phyloP scores from a whole-genome alignment of 768 basidiomycete genomes.

The Boletus edulis region DNA sequence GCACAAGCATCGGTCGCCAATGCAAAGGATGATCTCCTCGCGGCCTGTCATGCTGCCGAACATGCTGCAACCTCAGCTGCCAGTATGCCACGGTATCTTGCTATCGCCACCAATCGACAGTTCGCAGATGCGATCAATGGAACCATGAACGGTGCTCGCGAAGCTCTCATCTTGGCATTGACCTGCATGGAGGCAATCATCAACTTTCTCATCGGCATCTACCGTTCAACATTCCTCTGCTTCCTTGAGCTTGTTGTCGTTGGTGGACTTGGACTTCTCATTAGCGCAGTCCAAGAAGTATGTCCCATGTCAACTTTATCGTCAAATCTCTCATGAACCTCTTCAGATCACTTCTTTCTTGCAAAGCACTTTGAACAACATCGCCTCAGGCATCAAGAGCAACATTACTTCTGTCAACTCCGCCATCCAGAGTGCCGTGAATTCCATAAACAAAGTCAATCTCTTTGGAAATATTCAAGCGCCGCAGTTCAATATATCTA shows the following conservation, averaged over 20 bases:
- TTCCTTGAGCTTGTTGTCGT: conserved; percentile 87
- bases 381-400: conserved; percentile 72
- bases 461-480: conserved; percentile 66
- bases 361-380: conserved; percentile 50
- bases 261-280: conserved; percentile 76
- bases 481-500: conserved; percentile 74
- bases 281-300: conserved; percentile 82
- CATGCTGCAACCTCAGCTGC: conserved; percentile 77
- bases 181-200: conserved; percentile 86
- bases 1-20: conserved; percentile 64
- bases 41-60: conserved; percentile 86
- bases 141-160: conserved; percentile 72
- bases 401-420: conserved; percentile 68
- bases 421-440: conserved; percentile 59
- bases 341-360: conserved; percentile 69
- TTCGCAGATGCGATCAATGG: conserved; percentile 78
- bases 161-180: conserved; percentile 66
- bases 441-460: conserved; percentile 72
- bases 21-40: conserved; percentile 73
- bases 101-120: conserved; percentile 77
- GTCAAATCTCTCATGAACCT: conserved; percentile 7
- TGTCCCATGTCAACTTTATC: conserved; percentile 21
- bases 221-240: conserved; percentile 91
- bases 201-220: conserved; percentile 89
- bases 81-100: conserved; percentile 85